These are phyloP conservation scores for Colletotrichum tropicicola DNA, from an alignment of 2,329 filamentous ascomycete genomes.

Conservation along the genomic window DNA sequence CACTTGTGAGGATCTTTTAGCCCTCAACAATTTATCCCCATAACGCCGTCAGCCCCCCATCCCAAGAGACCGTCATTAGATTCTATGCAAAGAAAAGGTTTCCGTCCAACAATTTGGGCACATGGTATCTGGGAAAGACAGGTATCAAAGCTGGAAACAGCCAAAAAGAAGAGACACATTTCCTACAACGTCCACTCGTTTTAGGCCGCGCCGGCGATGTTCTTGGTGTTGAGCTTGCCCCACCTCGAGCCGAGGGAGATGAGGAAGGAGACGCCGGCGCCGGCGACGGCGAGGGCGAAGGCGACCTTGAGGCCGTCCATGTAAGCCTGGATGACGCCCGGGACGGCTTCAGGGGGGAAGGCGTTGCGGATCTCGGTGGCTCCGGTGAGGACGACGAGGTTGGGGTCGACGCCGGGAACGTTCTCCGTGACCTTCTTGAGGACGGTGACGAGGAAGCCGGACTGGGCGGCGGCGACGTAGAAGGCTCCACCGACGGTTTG, in stretches of 20 bases:
- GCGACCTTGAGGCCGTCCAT: conserved; percentile 70
- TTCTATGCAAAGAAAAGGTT: background rate
- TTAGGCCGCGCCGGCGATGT: conserved; percentile 13
- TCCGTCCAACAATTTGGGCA: background rate
- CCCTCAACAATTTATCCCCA: background rate
- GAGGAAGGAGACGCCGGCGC: conserved; percentile 49
- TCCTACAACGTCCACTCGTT: background rate
- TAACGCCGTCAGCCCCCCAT: background rate
- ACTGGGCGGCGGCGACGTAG: conserved; percentile 57
- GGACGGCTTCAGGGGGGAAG: conserved; percentile 58
- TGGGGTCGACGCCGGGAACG: conserved; percentile 47
- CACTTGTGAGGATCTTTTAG: background rate
- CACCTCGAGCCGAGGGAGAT: conserved; percentile 46
- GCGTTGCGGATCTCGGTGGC: conserved; percentile 64
- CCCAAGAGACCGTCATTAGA: background rate
- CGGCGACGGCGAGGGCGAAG: conserved; percentile 65
- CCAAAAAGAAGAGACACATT: background rate
- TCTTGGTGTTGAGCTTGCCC: conserved; percentile 33
- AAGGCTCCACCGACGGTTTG: conserved; percentile 61
- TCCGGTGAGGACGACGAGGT: conserved; percentile 49
- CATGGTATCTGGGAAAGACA: background rate
- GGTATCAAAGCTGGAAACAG: background rate
- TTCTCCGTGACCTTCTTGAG: conserved; percentile 41
- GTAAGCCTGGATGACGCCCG: conserved; percentile 67
- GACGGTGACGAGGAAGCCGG: conserved; percentile 56